phyloP scores from a whole-genome alignment of 129 eudicot genomes.

The Deinandra increscens region DNA sequence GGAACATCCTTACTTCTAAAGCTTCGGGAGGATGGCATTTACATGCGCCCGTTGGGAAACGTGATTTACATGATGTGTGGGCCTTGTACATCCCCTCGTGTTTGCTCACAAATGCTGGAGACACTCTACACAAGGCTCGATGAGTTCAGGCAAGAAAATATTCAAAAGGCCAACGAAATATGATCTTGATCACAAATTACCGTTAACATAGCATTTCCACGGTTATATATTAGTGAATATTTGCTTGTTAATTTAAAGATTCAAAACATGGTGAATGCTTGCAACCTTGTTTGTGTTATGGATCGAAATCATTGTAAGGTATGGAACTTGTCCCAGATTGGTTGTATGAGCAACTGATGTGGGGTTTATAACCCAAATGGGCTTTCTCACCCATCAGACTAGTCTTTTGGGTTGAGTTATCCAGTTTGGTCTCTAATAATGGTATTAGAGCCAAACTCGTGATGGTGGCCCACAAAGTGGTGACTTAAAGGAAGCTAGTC shows the following conservation, averaged over 20 bases:
- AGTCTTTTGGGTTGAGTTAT: too few relatives aligned
- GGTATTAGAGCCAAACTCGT: too few relatives aligned
- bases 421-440: too few relatives aligned
- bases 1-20: constrained; percentile 58
- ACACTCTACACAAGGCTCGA: constrained; percentile 58
- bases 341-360: too few relatives aligned
- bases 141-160: constrained; percentile 44
- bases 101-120: constrained; percentile 46
- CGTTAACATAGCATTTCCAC: not conserved
- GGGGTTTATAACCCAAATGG: too few relatives aligned
- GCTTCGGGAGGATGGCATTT: constrained; percentile 80
- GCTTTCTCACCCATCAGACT: too few relatives aligned
- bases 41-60: constrained; percentile 85
- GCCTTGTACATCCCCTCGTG: constrained; percentile 68
- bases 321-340: too few relatives aligned
- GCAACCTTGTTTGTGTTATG: not conserved
- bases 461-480: too few relatives aligned
- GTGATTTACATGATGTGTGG: constrained; percentile 90
- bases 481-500: too few relatives aligned
- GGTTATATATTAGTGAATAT: not conserved
- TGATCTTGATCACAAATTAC: constrained; percentile 7
- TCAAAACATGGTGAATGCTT: not conserved
- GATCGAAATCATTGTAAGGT: too few relatives aligned
- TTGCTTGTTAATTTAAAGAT: not conserved
- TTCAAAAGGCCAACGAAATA: not conserved